phyloP scores from a whole-genome alignment of 768 basidiomycete species.

The Cystofilobasidium capitatum region DNA sequence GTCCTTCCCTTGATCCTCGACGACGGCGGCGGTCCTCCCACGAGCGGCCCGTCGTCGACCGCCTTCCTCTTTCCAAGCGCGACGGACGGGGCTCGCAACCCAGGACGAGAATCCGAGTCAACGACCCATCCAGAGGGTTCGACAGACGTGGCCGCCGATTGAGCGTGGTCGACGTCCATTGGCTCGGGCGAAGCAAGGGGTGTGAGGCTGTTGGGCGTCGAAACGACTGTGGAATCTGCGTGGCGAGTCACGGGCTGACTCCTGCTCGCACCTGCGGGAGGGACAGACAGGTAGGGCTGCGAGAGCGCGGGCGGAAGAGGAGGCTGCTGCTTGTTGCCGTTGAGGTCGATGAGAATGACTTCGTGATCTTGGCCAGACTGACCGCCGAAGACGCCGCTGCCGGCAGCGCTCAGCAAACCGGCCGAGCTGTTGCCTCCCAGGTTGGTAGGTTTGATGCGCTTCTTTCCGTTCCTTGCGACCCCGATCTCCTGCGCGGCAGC shows the following conservation, averaged over 20 bases:
- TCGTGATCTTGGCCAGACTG: neutral
- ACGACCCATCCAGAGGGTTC: neutral
- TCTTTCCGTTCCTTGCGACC: conserved; percentile 46
- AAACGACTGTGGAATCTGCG: too few species aligned
- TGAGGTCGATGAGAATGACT: neutral
- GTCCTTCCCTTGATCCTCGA: conserved; percentile 8
- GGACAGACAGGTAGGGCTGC: neutral
- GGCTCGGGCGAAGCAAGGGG: neutral
- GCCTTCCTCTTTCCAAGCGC: conserved; percentile 20
- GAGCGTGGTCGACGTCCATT: neutral
- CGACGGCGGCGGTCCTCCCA: neutral
- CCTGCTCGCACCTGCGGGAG: neutral
- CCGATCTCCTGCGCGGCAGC: conserved; percentile 31
- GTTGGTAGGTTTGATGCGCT: conserved; percentile 49
- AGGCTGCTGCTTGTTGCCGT: neutral
- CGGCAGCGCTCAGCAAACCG: conserved; percentile 11
- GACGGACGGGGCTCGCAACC: neutral
- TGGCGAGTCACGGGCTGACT: too few species aligned
- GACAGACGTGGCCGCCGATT: neutral
- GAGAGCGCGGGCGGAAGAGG: neutral
- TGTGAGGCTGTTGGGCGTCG: neutral
- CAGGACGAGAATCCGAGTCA: neutral
- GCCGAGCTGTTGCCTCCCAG: conserved; percentile 26
- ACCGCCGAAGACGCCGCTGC: neutral
- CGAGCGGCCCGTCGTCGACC: neutral